These are phyloP conservation scores for Fraxinus dipetala DNA, from an alignment of 305 asterid genomes.

Conservation along the genomic window DNA sequence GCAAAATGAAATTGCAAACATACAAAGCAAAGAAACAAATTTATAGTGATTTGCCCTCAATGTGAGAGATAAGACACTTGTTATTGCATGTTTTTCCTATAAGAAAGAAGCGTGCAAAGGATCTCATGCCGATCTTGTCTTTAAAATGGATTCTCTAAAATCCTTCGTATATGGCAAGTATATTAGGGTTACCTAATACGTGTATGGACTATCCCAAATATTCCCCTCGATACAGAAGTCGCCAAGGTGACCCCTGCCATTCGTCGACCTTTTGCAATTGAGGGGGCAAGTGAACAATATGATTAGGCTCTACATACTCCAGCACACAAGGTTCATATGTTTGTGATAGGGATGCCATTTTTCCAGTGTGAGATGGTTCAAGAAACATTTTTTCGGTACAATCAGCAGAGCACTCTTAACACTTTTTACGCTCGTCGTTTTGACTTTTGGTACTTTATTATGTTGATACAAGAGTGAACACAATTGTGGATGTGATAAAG, in stretches of 20 bases:
- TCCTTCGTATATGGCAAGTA: neutral
- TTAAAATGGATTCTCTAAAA: neutral
- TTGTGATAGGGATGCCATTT: neutral
- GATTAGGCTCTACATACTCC: neutral
- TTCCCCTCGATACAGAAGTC: neutral
- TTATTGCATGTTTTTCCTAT: neutral
- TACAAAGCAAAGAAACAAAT: neutral
- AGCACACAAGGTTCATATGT: neutral
- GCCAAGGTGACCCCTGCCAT: neutral
- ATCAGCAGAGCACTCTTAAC: neutral
- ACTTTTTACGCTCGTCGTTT: neutral
- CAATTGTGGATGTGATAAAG: neutral
- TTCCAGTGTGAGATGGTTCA: neutral
- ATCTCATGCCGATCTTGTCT: neutral
- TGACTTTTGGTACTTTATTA: neutral
- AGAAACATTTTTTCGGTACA: neutral
- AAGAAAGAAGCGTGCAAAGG: neutral
- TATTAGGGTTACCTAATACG: neutral
- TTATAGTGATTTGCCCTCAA: neutral
- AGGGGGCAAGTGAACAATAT: neutral
- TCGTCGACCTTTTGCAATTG: neutral
- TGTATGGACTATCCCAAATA: neutral
- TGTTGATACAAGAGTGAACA: neutral
- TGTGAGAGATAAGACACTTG: neutral
- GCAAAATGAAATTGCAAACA: neutral